phyloP scores from a whole-genome alignment of 345 rosid genomes.

The Bruguiera sexangula region DNA sequence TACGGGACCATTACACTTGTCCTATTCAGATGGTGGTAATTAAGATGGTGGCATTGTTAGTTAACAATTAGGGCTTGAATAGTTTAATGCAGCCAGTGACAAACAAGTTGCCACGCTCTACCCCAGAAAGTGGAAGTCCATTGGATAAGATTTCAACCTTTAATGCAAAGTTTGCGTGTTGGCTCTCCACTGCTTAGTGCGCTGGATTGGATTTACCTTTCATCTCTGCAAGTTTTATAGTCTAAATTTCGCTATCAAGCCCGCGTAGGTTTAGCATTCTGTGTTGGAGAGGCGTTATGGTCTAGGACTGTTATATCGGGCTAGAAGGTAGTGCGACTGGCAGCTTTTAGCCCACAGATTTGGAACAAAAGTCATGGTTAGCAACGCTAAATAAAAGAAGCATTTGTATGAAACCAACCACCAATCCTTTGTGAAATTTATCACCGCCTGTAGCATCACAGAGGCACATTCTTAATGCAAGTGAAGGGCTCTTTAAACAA shows the following conservation, averaged over 20 bases:
- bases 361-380: slow-evolving; percentile 8
- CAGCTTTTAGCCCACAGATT: slow-evolving; percentile 33
- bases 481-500: slow-evolving; percentile 10
- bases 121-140: slow-evolving; percentile 44
- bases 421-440: slow-evolving; percentile 20
- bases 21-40: slow-evolving; percentile 21
- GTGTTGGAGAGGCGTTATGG: slow-evolving; percentile 17
- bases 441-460: not conserved
- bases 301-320: not conserved
- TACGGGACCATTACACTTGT: slow-evolving; percentile 16
- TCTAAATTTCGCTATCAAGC: slow-evolving; percentile 19
- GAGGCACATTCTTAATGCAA: not conserved
- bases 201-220: slow-evolving; percentile 31
- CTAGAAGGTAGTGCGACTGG: slow-evolving; percentile 5
- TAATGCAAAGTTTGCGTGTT: slow-evolving; percentile 29
- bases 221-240: slow-evolving; percentile 2
- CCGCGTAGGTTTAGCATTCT: slow-evolving; percentile 32
- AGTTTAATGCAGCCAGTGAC: slow-evolving; percentile 28
- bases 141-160: slow-evolving; percentile 34
- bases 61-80: slow-evolving; percentile 12
- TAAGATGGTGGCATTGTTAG: slow-evolving; percentile 13
- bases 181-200: slow-evolving; percentile 53
- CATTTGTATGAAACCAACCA: slow-evolving; percentile 13
- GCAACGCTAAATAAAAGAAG: slow-evolving; percentile 4
- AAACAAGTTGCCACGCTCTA: slow-evolving; percentile 32